These are phyloP conservation scores for Luvunga scandens DNA, from an alignment of 345 rosid species.

Conservation along the genomic window DNA sequence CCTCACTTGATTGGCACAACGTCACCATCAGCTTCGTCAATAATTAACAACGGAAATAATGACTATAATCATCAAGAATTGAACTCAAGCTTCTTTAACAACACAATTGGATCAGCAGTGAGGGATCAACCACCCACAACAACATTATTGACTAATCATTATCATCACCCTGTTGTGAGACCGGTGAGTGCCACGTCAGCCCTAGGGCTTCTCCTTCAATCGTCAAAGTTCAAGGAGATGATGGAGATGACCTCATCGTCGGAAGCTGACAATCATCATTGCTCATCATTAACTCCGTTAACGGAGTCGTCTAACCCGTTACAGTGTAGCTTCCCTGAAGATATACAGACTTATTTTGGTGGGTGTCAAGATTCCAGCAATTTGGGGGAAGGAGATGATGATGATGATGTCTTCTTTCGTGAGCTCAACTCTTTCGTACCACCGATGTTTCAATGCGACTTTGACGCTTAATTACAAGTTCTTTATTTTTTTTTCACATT, in stretches of 20 bases:
- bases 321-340: conserved; percentile 70
- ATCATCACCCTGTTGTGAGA: conserved; percentile 7
- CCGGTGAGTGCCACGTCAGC: conserved; percentile 51
- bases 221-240: conserved; percentile 68
- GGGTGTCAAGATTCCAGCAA: conserved; percentile 53
- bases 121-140: not conserved
- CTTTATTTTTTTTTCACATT: not conserved
- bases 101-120: conserved; percentile 1
- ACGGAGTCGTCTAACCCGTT: conserved; percentile 27
- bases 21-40: not conserved
- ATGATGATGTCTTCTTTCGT: conserved; percentile 52
- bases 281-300: conserved; percentile 21
- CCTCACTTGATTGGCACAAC: conserved; percentile 1
- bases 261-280: conserved; percentile 13
- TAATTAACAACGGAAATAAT: not conserved
- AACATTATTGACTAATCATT: not conserved
- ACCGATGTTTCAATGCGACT: conserved; percentile 51
- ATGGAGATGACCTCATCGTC: conserved; percentile 43
- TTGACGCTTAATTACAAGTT: conserved; percentile 24
- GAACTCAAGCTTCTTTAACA: conserved; percentile 15
- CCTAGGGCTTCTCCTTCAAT: conserved; percentile 59
- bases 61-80: conserved; percentile 12
- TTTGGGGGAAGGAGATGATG: conserved; percentile 35
- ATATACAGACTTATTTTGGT: conserved; percentile 67
- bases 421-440: conserved; percentile 47